Evolutionary conservation across 129 eudicot genomes (phyloP).

Genomic region (Pulicaria dysenterica): DNA sequence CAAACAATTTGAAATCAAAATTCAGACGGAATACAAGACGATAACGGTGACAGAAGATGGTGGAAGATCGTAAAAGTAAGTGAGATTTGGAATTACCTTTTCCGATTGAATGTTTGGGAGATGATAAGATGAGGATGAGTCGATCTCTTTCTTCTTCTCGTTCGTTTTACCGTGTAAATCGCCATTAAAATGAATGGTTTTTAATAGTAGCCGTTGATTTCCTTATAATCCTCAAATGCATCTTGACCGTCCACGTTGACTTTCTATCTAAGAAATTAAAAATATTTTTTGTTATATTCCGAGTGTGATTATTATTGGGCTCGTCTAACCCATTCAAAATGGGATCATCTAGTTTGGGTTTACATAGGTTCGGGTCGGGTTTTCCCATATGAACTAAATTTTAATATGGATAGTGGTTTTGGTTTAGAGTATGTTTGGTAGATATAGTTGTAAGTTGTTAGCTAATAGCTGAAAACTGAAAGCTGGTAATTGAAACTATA

Average conservation of each 20-base stretch:
- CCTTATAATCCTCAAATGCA: constrained; percentile 23
- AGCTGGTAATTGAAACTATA: no score
- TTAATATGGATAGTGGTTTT: no score
- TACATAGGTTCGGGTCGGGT: no score
- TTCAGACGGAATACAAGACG: neutral
- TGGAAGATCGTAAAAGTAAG: constrained; percentile 28
- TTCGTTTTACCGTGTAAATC: constrained; percentile 36
- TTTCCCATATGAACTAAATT: no score
- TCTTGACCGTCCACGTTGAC: constrained; percentile 45
- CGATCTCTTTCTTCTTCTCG: constrained; percentile 27
- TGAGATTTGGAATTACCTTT: constrained; percentile 21
- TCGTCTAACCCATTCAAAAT: no score
- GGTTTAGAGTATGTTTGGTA: no score
- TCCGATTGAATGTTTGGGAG: constrained; percentile 17
- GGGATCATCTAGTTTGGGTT: no score
- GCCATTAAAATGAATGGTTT: constrained; percentile 36
- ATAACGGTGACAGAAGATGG: neutral
- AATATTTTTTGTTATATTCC: neutral
- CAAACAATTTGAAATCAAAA: constrained; percentile 4
- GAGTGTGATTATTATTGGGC: no score
- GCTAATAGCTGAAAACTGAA: no score
- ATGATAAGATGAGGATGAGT: constrained; percentile 25
- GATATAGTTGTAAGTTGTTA: no score
- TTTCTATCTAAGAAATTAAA: neutral
- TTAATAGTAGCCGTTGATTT: constrained; percentile 43